Base-by-base conservation (phyloP, 2,329 filamentous ascomycete genomes). In the Fonsecaea monophora region DNA sequence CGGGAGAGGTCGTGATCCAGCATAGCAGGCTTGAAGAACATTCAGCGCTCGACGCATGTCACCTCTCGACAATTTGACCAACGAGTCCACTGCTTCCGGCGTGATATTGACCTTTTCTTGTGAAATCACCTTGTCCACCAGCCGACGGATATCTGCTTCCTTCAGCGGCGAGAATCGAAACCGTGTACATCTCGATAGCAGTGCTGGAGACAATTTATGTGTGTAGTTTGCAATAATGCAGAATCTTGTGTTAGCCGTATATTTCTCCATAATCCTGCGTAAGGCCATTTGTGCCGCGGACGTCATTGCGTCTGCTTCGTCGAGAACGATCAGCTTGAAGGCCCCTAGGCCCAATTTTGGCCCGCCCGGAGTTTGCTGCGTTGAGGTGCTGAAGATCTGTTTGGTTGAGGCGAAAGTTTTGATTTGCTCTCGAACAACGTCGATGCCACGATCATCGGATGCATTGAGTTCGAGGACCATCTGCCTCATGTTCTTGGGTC, bases 241-340 rank as follows among this genome's bases (percentile, higher is more conserved):
- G 82, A 99, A 99, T 60, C 95, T 86, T 2, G 95, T 97, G 81
- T 99, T 99, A 67, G 92, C 92, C 0, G 95, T 99, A 82, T 99
- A 99, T 81, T 97, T 97, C 77, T 99, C 95, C 95, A 99, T 99
- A 76, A 99, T 98, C 56, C 95, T 85, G 69, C 95, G 87, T 63
- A 99, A 83, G 0, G 95, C 95, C 94, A 99, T 99, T 80, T 99
- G 95, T 5, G 95, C 95, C 0, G 94, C 96, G 62, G 92, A 91
- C n/a, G 95, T 99, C 95, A 99, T 99, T 62, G 95, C 95, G 78
- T 99, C 95, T n/a, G 95, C 95, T 82, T 99, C 95, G 78, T 99
- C 95, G 4, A 99, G 87, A 63, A 99, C 92, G 76, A 99, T 98
- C 73, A 99, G 88, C 82, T 99, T 99, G 84, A 91, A 99, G 3